Evolutionary conservation across 2,329 filamentous ascomycete genomes (phyloP).

Genomic region (Celoporthe dispersa): DNA sequence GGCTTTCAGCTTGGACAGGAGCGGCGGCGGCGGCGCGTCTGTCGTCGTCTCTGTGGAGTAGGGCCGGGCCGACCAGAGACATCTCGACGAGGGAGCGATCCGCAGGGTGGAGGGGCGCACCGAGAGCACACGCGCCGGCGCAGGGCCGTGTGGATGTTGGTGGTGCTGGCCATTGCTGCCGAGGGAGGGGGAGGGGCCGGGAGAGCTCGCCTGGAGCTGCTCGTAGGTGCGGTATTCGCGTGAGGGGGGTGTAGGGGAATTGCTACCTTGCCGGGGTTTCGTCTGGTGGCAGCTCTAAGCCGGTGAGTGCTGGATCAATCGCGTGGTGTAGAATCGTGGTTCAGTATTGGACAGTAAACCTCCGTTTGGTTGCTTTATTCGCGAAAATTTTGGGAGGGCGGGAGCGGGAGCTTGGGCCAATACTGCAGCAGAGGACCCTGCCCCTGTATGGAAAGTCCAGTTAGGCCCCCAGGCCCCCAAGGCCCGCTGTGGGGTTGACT

Average conservation of each 20-base stretch:
- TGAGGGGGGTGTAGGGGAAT: background rate
- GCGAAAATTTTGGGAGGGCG: slow-evolving; percentile 3
- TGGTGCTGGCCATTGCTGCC: slow-evolving; percentile 22
- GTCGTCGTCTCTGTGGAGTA: slow-evolving; percentile 44
- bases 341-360: background rate
- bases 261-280: background rate
- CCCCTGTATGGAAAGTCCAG: background rate
- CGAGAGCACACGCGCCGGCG: slow-evolving; percentile 22
- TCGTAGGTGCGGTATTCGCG: background rate
- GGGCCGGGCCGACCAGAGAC: slow-evolving; percentile 33
- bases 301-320: background rate
- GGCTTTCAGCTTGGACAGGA: slow-evolving; percentile 58
- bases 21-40: slow-evolving; percentile 45
- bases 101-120: slow-evolving; percentile 19
- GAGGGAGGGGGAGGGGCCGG: background rate
- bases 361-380: background rate
- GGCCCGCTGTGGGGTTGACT: background rate
- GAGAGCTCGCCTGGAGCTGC: background rate
- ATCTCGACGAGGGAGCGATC: slow-evolving; percentile 7
- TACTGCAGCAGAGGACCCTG: background rate
- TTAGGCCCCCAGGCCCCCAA: background rate
- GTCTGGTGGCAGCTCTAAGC: background rate
- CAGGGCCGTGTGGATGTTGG: slow-evolving; percentile 15
- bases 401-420: slow-evolving; percentile 7
- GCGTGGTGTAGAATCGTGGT: background rate